A percentile compares a stretch with the other conserved stretches of the same genome.
Evolutionary conservation across 202 grass and related monocot species (phyloP).

Genomic region (Carex arenaria): DNA sequence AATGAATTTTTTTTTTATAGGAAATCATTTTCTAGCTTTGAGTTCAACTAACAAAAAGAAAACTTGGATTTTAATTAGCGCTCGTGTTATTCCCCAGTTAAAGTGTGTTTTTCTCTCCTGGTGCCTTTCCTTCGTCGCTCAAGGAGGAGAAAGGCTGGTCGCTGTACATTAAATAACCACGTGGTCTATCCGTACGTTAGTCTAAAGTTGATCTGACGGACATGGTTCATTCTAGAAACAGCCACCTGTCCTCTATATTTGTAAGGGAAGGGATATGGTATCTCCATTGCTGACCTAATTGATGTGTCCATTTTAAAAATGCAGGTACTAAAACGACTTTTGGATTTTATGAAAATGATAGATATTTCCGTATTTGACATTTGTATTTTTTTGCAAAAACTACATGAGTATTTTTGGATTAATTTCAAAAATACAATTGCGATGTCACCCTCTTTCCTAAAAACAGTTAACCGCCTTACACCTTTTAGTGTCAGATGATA

Average conservation of each 20-base stretch:
- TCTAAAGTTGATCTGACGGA: background rate
- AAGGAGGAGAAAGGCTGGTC: background rate
- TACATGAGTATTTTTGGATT: background rate
- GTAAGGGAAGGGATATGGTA: background rate
- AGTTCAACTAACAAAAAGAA: background rate
- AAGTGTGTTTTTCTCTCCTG: background rate
- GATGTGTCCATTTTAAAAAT: background rate
- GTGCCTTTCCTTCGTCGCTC: background rate
- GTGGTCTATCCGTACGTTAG: constrained; percentile 10
- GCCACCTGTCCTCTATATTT: constrained; percentile 2
- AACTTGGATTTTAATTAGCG: background rate
- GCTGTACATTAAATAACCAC: constrained; percentile 13
- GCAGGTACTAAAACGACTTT: background rate
- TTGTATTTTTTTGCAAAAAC: background rate
- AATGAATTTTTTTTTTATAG: background rate
- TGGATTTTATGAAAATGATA: background rate
- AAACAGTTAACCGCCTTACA: background rate
- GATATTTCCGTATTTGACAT: background rate
- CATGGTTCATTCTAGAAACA: background rate
- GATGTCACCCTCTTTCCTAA: background rate
- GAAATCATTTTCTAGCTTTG: background rate
- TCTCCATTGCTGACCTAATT: constrained; percentile 1
- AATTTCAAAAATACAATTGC: background rate
- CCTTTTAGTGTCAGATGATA: background rate
- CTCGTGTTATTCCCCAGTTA: background rate